Conservation (phyloP, 352 stramenopile species). For the Pseudoperonospora humuli region DNA sequence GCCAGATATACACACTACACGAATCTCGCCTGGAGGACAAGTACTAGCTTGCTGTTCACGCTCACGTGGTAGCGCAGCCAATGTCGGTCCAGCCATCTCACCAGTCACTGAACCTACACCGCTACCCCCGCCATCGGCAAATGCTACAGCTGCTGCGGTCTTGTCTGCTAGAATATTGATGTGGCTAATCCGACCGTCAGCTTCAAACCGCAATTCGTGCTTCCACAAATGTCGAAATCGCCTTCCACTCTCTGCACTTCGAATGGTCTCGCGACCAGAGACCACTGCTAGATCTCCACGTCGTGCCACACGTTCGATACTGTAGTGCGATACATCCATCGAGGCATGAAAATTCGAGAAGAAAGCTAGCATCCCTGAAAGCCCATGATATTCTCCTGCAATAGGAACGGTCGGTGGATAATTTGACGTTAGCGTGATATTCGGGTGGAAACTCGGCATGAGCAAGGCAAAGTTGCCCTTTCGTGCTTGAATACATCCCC, state of each 20-base stretch:
- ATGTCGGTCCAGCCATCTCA: conserved; percentile 29
- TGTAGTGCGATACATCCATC: conserved; percentile 69
- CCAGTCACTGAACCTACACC: conserved; percentile 26
- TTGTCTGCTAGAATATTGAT: conserved; percentile 85
- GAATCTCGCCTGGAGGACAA: conserved; percentile 72
- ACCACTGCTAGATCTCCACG: conserved; percentile 69
- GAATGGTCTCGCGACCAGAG: conserved; percentile 67
- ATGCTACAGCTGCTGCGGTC: conserved; percentile 65
- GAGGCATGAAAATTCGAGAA: conserved; percentile 60
- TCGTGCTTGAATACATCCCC: conserved; percentile 58
- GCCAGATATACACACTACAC: conserved; percentile 71
- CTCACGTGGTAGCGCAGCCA: conserved; percentile 57
- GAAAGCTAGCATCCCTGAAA: conserved; percentile 57
- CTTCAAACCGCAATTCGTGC: conserved; percentile 74
- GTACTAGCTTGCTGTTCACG: conserved; percentile 47
- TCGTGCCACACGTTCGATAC: conserved; percentile 57
- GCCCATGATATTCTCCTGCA: conserved; percentile 58
- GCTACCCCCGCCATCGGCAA: conserved; percentile 35
- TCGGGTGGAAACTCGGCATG: conserved; percentile 70
- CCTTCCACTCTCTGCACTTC: conserved; percentile 52
- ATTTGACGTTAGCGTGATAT: conserved; percentile 69
- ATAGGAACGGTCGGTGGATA: conserved; percentile 65
- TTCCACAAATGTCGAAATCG: conserved; percentile 81
- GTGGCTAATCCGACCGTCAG: conserved; percentile 70
- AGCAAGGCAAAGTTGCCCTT: conserved; percentile 77